phyloP scores from a whole-genome alignment of 2,329 filamentous ascomycete genomes.

The Lecanoromycetidae sp. region DNA sequence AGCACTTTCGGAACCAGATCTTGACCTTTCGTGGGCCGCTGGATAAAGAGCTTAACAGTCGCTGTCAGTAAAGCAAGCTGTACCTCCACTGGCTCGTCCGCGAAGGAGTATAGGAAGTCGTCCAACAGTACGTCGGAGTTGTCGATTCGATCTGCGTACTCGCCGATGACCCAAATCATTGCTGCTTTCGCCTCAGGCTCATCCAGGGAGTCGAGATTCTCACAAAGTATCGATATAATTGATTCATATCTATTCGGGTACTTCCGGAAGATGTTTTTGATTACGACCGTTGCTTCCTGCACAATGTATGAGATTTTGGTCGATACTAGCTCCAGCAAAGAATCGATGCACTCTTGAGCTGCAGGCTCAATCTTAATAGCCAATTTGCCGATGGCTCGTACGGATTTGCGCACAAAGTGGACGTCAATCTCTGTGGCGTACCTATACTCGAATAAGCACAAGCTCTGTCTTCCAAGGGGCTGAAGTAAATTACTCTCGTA shows the following conservation, averaged over 20 bases:
- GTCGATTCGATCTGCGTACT: slow-evolving; percentile 94
- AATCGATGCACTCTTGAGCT: slow-evolving; percentile 79
- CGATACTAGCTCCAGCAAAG: slow-evolving; percentile 80
- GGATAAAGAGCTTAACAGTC: slow-evolving; percentile 95
- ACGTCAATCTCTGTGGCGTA: slow-evolving; percentile 97
- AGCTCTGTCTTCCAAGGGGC: not conserved
- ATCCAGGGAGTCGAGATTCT: slow-evolving; percentile 90
- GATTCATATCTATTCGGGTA: slow-evolving; percentile 98
- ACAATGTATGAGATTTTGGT: slow-evolving; percentile 99
- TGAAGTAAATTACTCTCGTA: slow-evolving; percentile 56
- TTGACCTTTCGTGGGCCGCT: slow-evolving; percentile 86
- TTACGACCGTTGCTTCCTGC: slow-evolving; percentile 96
- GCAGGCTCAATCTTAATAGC: slow-evolving; percentile 98
- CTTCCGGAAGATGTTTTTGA: slow-evolving; percentile 97
- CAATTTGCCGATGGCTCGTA: slow-evolving; percentile 91
- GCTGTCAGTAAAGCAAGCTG: slow-evolving; percentile 89
- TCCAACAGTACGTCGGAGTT: slow-evolving; percentile 89
- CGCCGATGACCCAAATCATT: slow-evolving; percentile 98
- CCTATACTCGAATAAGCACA: slow-evolving; percentile 24
- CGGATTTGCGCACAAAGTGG: slow-evolving; percentile 95
- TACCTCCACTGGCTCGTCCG: slow-evolving; percentile 89
- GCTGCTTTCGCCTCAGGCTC: slow-evolving; percentile 96
- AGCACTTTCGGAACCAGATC: slow-evolving; percentile 86
- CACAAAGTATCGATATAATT: slow-evolving; percentile 89
- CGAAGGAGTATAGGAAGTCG: slow-evolving; percentile 87